Base-by-base conservation (phyloP, 1,284 basidiomycete species). In the Ganoderma boninense region DNA sequence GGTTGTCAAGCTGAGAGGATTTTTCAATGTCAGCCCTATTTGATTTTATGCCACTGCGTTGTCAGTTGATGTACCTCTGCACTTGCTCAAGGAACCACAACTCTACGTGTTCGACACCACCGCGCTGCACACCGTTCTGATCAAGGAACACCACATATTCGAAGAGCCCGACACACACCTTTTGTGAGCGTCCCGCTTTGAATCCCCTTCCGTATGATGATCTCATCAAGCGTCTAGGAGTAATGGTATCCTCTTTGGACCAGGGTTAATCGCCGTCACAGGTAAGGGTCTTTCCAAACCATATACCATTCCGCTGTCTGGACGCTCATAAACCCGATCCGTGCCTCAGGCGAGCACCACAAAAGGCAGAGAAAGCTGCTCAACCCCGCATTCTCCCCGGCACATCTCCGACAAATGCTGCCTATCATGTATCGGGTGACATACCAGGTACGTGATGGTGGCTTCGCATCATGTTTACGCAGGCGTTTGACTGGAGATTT, bases 371-470 rank as follows among this genome's bases (percentile, higher is more conserved):
- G 74, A 32, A 76, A 78, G 67, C 64, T 79, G 38, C 74, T 79
- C 23, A 77, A 75, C 38, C 59, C 79, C 13, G 74, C 78, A 16
- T 79, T 79, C 67, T 75, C 77, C 1, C 62, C 71, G 20, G 73
- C 72, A 18, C 73, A 77, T 59, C 68, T 79, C 65, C 77, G 78
- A 23, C 61, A 71, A 20, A 60, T 77, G 52, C 46, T 76, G 11
- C 77, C 75, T 4, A 69, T 76, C 18, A 76, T 78, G 60, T 57
- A 76, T 42, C 59, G 74, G 63, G 76, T 78, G n/a, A 46, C 29
- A 26, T 54, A n/a, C 32, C 56, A 32, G 23, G 56, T 38, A 32
- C 5, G 13, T 59, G 56, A 6, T 18, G 5, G 16, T 3, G 14
- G 43, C 6, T 43, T 14, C 14, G 14, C 18, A 5, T 16, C 43